Conservation (phyloP, 129 eudicot genomes). For the Logfia minima region DNA sequence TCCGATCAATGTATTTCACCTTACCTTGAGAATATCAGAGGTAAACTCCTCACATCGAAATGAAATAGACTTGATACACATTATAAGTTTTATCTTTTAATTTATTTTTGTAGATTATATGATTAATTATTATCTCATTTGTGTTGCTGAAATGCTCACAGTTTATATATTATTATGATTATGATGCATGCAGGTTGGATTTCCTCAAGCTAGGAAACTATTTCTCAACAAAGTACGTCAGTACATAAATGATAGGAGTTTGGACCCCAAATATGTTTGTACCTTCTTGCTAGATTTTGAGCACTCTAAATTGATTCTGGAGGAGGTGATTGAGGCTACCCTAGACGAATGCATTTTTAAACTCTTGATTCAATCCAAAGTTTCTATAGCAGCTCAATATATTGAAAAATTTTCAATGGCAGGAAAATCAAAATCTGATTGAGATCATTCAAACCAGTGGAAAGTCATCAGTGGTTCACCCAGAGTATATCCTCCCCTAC, state of each 20-base stretch:
- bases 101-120: slow-evolving; percentile 5
- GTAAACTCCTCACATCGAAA: slow-evolving; percentile 40
- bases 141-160: slow-evolving; percentile 7
- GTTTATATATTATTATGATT: neutral
- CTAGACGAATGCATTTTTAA: neutral
- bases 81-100: neutral
- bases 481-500: slow-evolving; percentile 64
- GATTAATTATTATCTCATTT: neutral
- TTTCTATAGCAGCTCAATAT: neutral
- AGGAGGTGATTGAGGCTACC: slow-evolving; percentile 56
- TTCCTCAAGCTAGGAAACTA: slow-evolving; percentile 67
- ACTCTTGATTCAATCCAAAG: neutral
- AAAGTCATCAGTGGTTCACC: slow-evolving; percentile 41
- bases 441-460: slow-evolving; percentile 66
- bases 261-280: slow-evolving; percentile 90
- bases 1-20: slow-evolving; percentile 70
- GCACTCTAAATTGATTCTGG: slow-evolving; percentile 44
- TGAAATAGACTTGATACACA: neutral
- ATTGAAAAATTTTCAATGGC: slow-evolving; percentile 22
- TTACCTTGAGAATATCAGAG: slow-evolving; percentile 73
- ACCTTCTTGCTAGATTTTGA: slow-evolving; percentile 67
- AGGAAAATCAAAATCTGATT: slow-evolving; percentile 57
- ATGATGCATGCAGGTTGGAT: slow-evolving; percentile 49
- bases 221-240: slow-evolving; percentile 82
- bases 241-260: slow-evolving; percentile 68